Evolutionary conservation across 2,329 filamentous ascomycete species (phyloP).

Genomic region (Hortaea werneckii): DNA sequence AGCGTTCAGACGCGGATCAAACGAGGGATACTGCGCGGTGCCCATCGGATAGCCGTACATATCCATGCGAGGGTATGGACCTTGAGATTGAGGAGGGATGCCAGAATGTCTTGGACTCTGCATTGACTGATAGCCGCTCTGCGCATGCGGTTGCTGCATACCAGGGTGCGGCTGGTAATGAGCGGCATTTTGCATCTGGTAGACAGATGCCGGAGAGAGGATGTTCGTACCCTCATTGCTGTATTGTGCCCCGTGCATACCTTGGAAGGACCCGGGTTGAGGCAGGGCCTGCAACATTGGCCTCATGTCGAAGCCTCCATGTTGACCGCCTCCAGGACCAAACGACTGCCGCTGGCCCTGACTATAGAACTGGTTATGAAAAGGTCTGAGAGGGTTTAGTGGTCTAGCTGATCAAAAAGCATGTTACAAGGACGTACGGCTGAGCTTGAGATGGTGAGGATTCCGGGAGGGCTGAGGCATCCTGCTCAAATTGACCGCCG

Average conservation of each 20-base stretch:
- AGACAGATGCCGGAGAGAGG: constrained; percentile 5
- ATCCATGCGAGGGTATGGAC: constrained; percentile 15
- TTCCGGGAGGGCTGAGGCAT: too few species aligned
- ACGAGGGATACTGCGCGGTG: constrained; percentile 11
- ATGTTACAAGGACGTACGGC: not conserved
- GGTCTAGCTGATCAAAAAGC: not conserved
- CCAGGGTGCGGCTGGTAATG: constrained; percentile 8
- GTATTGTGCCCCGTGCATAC: not conserved
- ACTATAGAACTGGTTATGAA: constrained; percentile 9
- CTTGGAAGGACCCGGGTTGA: not conserved
- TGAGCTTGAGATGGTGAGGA: not conserved
- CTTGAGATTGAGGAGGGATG: constrained; percentile 8
- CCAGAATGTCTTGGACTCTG: not conserved
- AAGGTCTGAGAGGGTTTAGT: constrained; percentile 1
- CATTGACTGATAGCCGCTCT: constrained; percentile 1
- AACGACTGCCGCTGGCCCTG: not conserved
- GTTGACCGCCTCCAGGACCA: not conserved
- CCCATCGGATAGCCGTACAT: constrained; percentile 16
- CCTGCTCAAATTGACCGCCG: too few species aligned
- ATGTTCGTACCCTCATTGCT: constrained; percentile 4
- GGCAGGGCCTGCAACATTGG: constrained; percentile 8
- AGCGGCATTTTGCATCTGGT: constrained; percentile 10
- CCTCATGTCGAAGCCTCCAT: constrained; percentile 8
- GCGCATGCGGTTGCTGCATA: constrained; percentile 4
- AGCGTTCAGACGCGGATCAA: constrained; percentile 15